phyloP scores from a whole-genome alignment of 345 rosid species.

The Brassica nigra region DNA sequence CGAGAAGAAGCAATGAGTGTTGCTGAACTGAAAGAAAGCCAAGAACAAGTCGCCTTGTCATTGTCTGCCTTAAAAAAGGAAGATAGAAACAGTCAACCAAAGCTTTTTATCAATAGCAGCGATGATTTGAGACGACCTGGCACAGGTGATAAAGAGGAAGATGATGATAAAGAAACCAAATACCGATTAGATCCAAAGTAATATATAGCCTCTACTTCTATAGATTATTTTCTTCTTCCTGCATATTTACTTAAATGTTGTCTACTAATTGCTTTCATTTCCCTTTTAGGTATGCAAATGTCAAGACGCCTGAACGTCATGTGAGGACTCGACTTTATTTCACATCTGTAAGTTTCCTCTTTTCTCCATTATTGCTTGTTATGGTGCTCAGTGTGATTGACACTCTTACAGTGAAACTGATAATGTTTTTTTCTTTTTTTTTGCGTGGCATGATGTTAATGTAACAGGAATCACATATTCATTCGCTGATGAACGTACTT shows the following conservation, averaged over 20 bases:
- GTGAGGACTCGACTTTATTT: conserved; percentile 96
- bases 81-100: conserved; percentile 54
- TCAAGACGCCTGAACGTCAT: conserved; percentile 94
- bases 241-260: not conserved
- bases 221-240: not conserved
- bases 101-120: conserved; percentile 48
- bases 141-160: conserved; percentile 88
- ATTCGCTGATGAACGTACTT: conserved; percentile 94
- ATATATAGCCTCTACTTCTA: conserved; percentile 2
- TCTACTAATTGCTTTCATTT: conserved; percentile 4
- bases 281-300: conserved; percentile 82
- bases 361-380: conserved; percentile 1
- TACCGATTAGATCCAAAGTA: conserved; percentile 98
- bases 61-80: conserved; percentile 48
- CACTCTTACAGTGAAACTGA: conserved; percentile 5
- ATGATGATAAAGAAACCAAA: conserved; percentile 92
- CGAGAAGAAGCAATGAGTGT: conserved; percentile 93
- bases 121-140: conserved; percentile 72
- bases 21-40: conserved; percentile 76
- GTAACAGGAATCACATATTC: conserved; percentile 95
- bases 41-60: conserved; percentile 55
- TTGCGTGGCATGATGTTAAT: not conserved
- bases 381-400: not conserved
- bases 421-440: not conserved
- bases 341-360: conserved; percentile 74